Base-by-base conservation (phyloP, 2,329 filamentous ascomycete genomes). In the Thelonectria rubi region DNA sequence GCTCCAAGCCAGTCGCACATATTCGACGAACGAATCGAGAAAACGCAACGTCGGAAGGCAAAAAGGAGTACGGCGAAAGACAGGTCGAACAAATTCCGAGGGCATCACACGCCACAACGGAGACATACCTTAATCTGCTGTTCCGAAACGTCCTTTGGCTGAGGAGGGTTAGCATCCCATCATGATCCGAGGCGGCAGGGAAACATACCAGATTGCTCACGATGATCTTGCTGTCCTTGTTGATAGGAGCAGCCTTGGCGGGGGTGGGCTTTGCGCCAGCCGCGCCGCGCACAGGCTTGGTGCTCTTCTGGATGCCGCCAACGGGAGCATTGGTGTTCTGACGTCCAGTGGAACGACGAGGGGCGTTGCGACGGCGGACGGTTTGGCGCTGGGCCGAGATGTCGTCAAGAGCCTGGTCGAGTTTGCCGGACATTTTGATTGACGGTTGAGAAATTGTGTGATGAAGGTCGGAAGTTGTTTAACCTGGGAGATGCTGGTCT, bases 61-160 rank as follows among this genome's bases (percentile, higher is more conserved):
- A 73, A 73, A 75, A 74, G 71, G 70, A 75, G 70, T 69, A 73
- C 72, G 72, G 75, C 78, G 76, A 78, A 70, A 72, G 74, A 76
- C 71, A 79, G 82, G 87, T 86, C 88, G 88, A 90, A 85, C 81
- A 85, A 88, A 89, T 85, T 87, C 88, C 87, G 78, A 85, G 83
- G 88, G 84, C 80, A 76, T 80, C 77, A 81, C 79, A 76, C 81
- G 87, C 89, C 89, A 90, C 84, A 91, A 87, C 85, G 89, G 93
- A 91, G 93, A 99, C 95, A 96, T 99, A 99, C 95, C 95, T 99
- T 98, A 84, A 99, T 96, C 89, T 96, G 92, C 83, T 83, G 84
- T 87, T 98, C 94, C 82, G 89, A 92, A 80, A 99, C 93, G 88
- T 99, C 95, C 84, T 90, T 89, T 79, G 95, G 95, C 93, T 98